Percentiles rank a stretch among this genome's conserved stretches.
phyloP scores from a whole-genome alignment of 2,329 filamentous ascomycete genomes.

The Penicillium griseofulvum region DNA sequence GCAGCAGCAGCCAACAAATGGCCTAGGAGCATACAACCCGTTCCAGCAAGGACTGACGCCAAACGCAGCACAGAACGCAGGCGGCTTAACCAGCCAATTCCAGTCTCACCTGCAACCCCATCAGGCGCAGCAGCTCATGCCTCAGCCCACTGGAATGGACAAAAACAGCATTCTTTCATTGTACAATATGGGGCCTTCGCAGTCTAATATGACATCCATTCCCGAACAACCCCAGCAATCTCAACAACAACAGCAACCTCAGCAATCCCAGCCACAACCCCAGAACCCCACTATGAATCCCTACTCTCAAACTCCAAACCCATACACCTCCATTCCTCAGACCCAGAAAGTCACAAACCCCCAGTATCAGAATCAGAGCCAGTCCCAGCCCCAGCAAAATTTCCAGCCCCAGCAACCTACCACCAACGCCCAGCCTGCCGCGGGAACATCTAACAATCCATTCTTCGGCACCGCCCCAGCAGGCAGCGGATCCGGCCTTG shows the following conservation, averaged over 20 bases:
- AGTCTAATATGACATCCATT: constrained; percentile 29
- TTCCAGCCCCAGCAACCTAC: constrained; percentile 1
- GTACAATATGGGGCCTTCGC: constrained; percentile 44
- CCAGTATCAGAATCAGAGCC: constrained; percentile 19
- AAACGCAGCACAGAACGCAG: constrained; percentile 24
- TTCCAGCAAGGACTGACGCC: constrained; percentile 32
- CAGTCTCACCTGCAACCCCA: constrained; percentile 20
- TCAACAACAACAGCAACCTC: not conserved
- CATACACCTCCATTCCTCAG: constrained; percentile 24
- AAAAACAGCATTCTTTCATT: constrained; percentile 49
- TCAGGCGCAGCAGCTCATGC: constrained; percentile 31
- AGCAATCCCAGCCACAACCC: constrained; percentile 23
- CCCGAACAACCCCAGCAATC: constrained; percentile 19
- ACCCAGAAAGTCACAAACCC: constrained; percentile 19
- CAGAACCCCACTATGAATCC: constrained; percentile 16
- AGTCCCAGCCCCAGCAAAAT: constrained; percentile 20
- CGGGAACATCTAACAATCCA: constrained; percentile 25
- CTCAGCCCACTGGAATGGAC: constrained; percentile 46
- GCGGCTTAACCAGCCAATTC: constrained; percentile 26
- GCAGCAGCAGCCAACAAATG: constrained; percentile 19
- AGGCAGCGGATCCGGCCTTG: constrained; percentile 20
- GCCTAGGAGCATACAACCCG: constrained; percentile 31
- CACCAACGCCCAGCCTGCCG: not conserved
- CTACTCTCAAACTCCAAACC: constrained; percentile 19
- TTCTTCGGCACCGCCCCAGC: constrained; percentile 16